Percentiles rank a stretch among this genome's conserved stretches.
These are phyloP conservation scores for Melastoma malabathricum DNA, from an alignment of 345 rosid species.

Conservation along the genomic window DNA sequence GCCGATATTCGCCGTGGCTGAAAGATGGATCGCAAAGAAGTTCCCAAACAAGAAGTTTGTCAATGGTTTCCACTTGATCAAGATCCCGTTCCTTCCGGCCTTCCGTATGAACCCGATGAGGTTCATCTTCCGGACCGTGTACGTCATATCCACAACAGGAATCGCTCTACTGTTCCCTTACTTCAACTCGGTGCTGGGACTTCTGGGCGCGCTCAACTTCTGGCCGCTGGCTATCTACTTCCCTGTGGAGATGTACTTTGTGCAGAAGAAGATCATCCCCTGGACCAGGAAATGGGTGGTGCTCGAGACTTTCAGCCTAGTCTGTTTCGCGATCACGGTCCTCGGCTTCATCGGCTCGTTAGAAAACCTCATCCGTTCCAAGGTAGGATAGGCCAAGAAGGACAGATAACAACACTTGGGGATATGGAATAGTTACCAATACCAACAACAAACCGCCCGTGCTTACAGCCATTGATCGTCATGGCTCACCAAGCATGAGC, in stretches of 20 bases:
- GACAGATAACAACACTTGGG: not conserved
- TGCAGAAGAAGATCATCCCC: conserved; percentile 35
- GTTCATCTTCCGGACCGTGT: conserved; percentile 30
- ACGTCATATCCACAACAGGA: conserved; percentile 34
- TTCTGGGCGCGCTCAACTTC: conserved; percentile 47
- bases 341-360: conserved; percentile 43
- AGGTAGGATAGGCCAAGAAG: conserved; percentile 17
- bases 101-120: conserved; percentile 19
- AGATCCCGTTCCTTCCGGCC: conserved; percentile 19
- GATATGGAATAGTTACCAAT: not conserved
- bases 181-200: conserved; percentile 70
- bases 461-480: no score
- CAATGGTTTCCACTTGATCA: conserved; percentile 13
- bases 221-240: conserved; percentile 73
- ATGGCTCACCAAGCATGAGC: no score
- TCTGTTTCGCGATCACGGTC: conserved; percentile 24
- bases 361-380: conserved; percentile 42
- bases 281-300: conserved; percentile 51
- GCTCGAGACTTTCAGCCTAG: conserved; percentile 25
- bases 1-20: conserved; percentile 35
- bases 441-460: not conserved
- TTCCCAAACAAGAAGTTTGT: conserved; percentile 31
- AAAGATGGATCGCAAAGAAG: conserved; percentile 21
- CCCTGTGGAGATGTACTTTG: conserved; percentile 61
- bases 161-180: conserved; percentile 52